Percentiles rank a stretch among this genome's conserved stretches.
phyloP scores from a whole-genome alignment of 495 filamentous ascomycete genomes.

The Hyaloscypha bicolor region DNA sequence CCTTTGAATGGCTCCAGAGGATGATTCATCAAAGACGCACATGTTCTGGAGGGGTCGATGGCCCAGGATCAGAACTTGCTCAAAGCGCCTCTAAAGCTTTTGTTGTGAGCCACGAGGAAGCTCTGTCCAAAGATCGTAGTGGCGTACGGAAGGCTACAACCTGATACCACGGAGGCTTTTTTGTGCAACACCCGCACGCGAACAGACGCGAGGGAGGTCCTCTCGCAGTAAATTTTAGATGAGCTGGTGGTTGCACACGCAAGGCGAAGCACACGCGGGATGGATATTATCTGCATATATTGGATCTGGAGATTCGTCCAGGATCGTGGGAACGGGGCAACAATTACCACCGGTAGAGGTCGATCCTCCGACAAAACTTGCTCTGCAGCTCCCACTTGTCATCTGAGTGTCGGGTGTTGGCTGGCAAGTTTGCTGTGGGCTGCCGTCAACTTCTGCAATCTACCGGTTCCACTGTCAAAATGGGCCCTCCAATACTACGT shows the following conservation, averaged over 20 bases:
- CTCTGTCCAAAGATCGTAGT: background rate
- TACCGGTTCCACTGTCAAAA: slow-evolving; percentile 16
- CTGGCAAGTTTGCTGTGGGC: background rate
- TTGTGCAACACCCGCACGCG: background rate
- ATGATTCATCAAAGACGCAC: background rate
- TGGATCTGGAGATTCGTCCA: slow-evolving; percentile 28
- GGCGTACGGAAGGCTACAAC: background rate
- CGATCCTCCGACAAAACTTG: slow-evolving; percentile 27
- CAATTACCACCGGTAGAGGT: slow-evolving; percentile 20
- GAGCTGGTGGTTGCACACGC: background rate
- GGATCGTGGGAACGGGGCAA: slow-evolving; percentile 19
- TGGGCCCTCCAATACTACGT: background rate
- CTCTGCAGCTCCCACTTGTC: background rate
- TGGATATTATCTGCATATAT: slow-evolving; percentile 24
- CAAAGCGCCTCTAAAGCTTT: slow-evolving; percentile 9
- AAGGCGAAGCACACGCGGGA: slow-evolving; percentile 4
- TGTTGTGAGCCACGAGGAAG: background rate
- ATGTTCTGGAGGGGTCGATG: slow-evolving; percentile 3
- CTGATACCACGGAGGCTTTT: background rate
- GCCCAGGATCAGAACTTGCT: slow-evolving; percentile 10
- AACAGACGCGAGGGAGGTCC: background rate
- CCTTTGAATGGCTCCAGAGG: background rate
- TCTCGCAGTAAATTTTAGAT: background rate
- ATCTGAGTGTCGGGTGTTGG: background rate
- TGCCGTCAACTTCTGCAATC: slow-evolving; percentile 1